Conservation (phyloP, 306 rosid genomes). For the Rubus parviflorus region DNA sequence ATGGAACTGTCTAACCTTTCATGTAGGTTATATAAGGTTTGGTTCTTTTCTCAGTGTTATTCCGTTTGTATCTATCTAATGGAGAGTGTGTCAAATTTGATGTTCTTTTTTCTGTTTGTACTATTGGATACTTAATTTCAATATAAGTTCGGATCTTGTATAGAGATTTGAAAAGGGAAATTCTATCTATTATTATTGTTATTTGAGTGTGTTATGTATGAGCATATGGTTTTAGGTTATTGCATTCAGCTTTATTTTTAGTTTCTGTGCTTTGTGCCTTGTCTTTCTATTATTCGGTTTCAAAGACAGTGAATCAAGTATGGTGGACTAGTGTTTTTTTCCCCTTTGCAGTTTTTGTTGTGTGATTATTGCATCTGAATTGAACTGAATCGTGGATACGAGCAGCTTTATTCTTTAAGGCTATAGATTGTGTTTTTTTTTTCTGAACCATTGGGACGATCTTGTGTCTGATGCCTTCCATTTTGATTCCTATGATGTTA, state of each 20-base stretch:
- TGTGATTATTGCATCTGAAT: background rate
- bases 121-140: background rate
- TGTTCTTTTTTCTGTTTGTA: too few species aligned
- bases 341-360: background rate
- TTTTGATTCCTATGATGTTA: background rate
- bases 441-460: background rate
- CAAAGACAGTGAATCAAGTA: background rate
- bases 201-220: background rate
- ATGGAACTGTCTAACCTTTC: background rate
- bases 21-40: background rate
- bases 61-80: too few species aligned
- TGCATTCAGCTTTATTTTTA: background rate
- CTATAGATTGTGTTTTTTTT: background rate
- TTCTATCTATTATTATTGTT: background rate
- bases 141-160: background rate
- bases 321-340: background rate
- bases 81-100: too few species aligned
- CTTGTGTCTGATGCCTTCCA: background rate
- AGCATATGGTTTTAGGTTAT: background rate
- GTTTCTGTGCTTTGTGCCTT: background rate
- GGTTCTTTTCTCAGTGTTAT: background rate
- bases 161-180: background rate
- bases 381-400: background rate
- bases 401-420: background rate
- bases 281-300: background rate